phyloP scores from a whole-genome alignment of 345 rosid species.

The Geranium brycei region DNA sequence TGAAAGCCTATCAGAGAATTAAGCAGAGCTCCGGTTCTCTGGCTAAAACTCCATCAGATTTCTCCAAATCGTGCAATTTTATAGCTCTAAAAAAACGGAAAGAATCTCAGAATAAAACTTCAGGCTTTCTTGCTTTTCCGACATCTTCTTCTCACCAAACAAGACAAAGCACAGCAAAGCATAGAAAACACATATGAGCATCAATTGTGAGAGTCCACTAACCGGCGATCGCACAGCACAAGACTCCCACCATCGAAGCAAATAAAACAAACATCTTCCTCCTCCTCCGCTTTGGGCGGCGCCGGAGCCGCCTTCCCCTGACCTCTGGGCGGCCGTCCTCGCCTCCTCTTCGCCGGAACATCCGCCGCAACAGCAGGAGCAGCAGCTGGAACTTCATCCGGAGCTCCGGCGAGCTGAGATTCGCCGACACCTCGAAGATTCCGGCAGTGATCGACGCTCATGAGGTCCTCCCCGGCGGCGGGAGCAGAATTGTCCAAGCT shows the following conservation, averaged over 20 bases:
- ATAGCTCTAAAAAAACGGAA: too few species aligned
- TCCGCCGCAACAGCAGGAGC: constrained; percentile 6
- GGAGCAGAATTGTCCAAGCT: background rate
- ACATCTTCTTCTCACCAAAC: background rate
- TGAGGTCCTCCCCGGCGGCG: constrained; percentile 20
- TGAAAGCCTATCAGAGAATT: background rate
- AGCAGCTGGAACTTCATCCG: constrained; percentile 6
- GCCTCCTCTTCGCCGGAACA: constrained; percentile 38
- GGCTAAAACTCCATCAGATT: too few species aligned
- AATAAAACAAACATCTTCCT: constrained; percentile 95
- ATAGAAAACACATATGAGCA: background rate
- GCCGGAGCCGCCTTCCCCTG: constrained; percentile 12
- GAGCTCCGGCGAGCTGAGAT: constrained; percentile 27
- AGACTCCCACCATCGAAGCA: constrained; percentile 98
- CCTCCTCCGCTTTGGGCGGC: constrained; percentile 27
- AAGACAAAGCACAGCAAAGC: background rate
- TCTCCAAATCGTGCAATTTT: too few species aligned
- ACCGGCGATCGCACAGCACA: constrained; percentile 98
- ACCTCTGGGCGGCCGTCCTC: constrained; percentile 64
- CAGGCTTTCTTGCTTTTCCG: background rate
- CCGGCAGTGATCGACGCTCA: constrained; percentile 47
- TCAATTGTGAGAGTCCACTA: constrained; percentile 11
- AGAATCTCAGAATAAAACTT: background rate
- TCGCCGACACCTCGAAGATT: constrained; percentile 24
- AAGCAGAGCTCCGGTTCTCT: background rate